Percentiles rank a stretch among this genome's conserved stretches.
phyloP scores from a whole-genome alignment of 257 asterid genomes.

The Ajuga chamaepitys region DNA sequence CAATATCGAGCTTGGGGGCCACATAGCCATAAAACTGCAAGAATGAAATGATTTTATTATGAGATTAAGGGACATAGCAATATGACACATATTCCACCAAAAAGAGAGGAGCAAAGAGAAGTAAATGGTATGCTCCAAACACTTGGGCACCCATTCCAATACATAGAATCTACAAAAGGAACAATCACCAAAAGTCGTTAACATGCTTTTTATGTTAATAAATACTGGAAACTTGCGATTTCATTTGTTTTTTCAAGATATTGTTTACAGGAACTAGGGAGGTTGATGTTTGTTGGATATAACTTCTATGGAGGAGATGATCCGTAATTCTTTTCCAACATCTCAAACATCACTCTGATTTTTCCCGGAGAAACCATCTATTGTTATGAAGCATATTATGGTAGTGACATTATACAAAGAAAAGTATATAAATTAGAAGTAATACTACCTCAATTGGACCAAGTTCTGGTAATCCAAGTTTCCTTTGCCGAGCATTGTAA shows the following conservation, averaged over 20 bases:
- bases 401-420: not conserved
- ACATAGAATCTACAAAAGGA: not conserved
- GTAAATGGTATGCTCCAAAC: not conserved
- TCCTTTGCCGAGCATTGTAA: constrained; percentile 75
- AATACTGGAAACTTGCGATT: not conserved
- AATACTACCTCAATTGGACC: constrained; percentile 86
- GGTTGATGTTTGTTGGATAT: not conserved
- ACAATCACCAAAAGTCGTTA: not conserved
- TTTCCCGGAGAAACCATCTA: not conserved
- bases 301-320: too few species aligned
- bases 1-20: constrained; percentile 79
- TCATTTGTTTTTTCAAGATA: not conserved
- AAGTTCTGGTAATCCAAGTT: constrained; percentile 81
- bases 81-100: not conserved
- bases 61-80: not conserved
- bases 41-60: constrained; percentile 5
- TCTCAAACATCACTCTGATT: not conserved
- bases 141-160: constrained; percentile 4
- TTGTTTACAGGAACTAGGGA: not conserved
- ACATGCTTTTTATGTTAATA: not conserved
- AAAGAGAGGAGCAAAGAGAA: not conserved
- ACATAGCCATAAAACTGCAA: constrained; percentile 86
- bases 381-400: not conserved
- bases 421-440: not conserved
- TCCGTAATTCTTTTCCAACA: not conserved